Evolutionary conservation across 208 protist genomes (phyloP).

Genomic region (Trypanosoma cruzi): DNA sequence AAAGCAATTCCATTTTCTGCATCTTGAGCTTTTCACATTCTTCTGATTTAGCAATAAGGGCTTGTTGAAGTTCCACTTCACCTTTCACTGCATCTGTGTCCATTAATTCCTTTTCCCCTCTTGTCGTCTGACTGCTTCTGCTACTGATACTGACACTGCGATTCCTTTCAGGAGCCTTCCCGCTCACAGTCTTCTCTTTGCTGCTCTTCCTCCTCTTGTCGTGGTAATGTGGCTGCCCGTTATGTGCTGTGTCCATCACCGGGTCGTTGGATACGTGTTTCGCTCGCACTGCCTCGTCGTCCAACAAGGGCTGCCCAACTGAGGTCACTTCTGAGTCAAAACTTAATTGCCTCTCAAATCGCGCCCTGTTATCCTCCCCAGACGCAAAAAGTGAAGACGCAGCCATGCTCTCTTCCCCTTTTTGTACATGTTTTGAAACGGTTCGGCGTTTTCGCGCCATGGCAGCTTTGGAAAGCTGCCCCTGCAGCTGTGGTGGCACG

Average conservation of each 20-base stretch:
- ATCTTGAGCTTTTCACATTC: constrained; percentile 27
- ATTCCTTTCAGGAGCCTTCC: not conserved
- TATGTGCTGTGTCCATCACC: not conserved
- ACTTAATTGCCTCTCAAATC: constrained; percentile 14
- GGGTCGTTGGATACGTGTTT: not conserved
- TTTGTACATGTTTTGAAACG: constrained; percentile 21
- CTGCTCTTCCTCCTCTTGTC: not conserved
- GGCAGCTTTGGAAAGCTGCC: constrained; percentile 42
- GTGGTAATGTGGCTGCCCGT: not conserved
- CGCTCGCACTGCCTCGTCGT: not conserved
- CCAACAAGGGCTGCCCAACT: not conserved
- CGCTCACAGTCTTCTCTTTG: not conserved
- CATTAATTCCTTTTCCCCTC: not conserved
- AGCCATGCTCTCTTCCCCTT: not conserved
- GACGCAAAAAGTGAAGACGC: constrained; percentile 3
- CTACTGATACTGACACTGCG: not conserved
- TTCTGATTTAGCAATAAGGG: constrained; percentile 19
- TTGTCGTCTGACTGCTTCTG: not conserved
- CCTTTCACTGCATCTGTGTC: not conserved
- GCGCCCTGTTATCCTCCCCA: not conserved
- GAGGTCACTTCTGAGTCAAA: constrained; percentile 9
- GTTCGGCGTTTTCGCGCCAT: constrained; percentile 13
- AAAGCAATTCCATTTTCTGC: constrained; percentile 12
- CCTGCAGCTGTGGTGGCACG: constrained; percentile 45
- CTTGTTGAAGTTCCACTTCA: constrained; percentile 21